phyloP scores from a whole-genome alignment of 2,329 filamentous ascomycete species.

The Thielaviopsis cerberus region DNA sequence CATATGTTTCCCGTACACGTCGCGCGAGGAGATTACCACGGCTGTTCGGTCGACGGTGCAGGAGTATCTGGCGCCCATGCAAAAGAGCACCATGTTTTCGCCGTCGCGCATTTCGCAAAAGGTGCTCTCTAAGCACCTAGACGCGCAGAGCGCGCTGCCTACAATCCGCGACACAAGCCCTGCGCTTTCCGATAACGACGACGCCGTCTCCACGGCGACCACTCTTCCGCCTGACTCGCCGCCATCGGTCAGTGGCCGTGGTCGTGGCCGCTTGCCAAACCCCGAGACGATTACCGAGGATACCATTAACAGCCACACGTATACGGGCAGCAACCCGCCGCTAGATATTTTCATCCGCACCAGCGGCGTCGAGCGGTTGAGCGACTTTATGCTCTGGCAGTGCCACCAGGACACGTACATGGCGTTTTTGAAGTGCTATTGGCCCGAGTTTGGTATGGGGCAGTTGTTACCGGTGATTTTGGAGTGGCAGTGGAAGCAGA shows the following conservation, averaged over 20 bases:
- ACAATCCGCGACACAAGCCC: slow-evolving; percentile 32
- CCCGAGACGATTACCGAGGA: slow-evolving; percentile 74
- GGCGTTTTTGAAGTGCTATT: slow-evolving; percentile 77
- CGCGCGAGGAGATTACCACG: slow-evolving; percentile 81
- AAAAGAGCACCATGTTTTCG: slow-evolving; percentile 59
- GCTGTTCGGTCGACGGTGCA: slow-evolving; percentile 75
- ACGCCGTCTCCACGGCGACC: slow-evolving; percentile 41
- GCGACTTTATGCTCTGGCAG: slow-evolving; percentile 98
- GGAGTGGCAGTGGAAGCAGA: slow-evolving; percentile 63
- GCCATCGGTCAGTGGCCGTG: slow-evolving; percentile 17
- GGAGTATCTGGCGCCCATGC: slow-evolving; percentile 50
- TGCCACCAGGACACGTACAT: slow-evolving; percentile 84
- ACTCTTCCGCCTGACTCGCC: slow-evolving; percentile 38
- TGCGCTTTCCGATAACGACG: slow-evolving; percentile 28
- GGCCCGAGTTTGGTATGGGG: slow-evolving; percentile 92
- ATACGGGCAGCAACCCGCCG: slow-evolving; percentile 70
- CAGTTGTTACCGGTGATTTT: slow-evolving; percentile 80
- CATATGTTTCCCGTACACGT: slow-evolving; percentile 95
- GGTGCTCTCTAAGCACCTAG: slow-evolving; percentile 50
- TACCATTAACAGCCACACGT: slow-evolving; percentile 70
- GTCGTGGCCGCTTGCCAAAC: slow-evolving; percentile 34
- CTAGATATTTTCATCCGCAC: slow-evolving; percentile 82
- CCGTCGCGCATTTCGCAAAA: slow-evolving; percentile 74
- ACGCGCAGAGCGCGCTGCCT: slow-evolving; percentile 27
- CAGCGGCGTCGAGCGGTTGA: slow-evolving; percentile 78